These are phyloP conservation scores for Backusella tuberculispora DNA, from an alignment of 192 early-diverging fungal genomes.

Conservation along the genomic window DNA sequence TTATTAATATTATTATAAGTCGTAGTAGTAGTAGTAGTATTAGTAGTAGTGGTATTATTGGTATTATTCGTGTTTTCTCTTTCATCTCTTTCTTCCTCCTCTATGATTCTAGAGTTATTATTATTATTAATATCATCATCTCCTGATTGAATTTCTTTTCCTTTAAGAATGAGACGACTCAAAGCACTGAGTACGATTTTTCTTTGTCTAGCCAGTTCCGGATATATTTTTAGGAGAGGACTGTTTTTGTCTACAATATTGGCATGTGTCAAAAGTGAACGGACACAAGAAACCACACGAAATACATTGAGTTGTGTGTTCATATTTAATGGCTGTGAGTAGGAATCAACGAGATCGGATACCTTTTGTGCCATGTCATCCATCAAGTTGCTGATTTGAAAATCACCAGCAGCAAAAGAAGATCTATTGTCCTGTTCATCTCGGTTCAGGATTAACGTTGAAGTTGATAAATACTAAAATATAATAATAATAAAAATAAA, in stretches of 20 bases:
- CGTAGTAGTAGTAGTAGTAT: background rate
- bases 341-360: background rate
- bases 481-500: background rate
- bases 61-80: no score
- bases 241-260: constrained; percentile 38
- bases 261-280: constrained; percentile 26
- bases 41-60: background rate
- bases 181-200: constrained; percentile 32
- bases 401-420: background rate
- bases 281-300: constrained; percentile 27
- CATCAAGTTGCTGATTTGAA: constrained; percentile 1
- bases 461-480: background rate
- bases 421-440: background rate
- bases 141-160: constrained; percentile 22
- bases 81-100: no score
- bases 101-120: background rate
- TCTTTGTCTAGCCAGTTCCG: constrained; percentile 38
- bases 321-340: background rate
- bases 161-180: constrained; percentile 37
- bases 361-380: background rate
- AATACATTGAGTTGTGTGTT: constrained; percentile 27
- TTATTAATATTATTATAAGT: background rate
- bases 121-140: background rate
- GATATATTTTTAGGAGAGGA: constrained; percentile 34
- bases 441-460: no score